These are phyloP conservation scores for Fusarium austroafricanum DNA, from an alignment of 2,329 filamentous ascomycete genomes.

Conservation along the genomic window DNA sequence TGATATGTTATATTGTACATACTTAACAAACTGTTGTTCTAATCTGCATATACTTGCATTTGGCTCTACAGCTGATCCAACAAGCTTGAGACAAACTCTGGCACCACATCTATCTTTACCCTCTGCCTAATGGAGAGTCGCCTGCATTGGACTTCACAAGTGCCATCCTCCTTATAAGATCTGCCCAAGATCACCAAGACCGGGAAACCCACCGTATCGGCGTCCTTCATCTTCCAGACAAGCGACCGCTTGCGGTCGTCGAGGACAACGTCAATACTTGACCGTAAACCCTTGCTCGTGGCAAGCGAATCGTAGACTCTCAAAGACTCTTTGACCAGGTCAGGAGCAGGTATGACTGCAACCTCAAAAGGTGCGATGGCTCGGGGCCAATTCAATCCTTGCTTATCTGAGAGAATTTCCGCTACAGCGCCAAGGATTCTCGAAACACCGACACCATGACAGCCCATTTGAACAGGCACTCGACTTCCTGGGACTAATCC, in stretches of 20 bases:
- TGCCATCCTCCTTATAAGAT: constrained; percentile 67
- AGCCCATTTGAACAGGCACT: constrained; percentile 88
- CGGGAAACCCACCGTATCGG: constrained; percentile 89
- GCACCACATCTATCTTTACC: constrained; percentile 61
- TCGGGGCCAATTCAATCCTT: constrained; percentile 88
- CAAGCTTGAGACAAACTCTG: constrained; percentile 57
- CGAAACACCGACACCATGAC: constrained; percentile 93
- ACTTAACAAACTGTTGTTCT: neutral
- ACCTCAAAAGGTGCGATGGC: constrained; percentile 87
- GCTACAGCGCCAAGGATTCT: constrained; percentile 90
- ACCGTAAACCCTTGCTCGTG: constrained; percentile 12
- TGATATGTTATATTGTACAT: constrained; percentile 13
- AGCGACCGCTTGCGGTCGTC: constrained; percentile 79
- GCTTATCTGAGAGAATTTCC: constrained; percentile 75
- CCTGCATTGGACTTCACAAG: constrained; percentile 85
- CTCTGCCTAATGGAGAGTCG: constrained; percentile 71
- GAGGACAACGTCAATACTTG: constrained; percentile 71
- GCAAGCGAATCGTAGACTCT: constrained; percentile 73
- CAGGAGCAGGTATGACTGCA: constrained; percentile 69
- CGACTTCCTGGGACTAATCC: constrained; percentile 38
- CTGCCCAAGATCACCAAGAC: constrained; percentile 83
- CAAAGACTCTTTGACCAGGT: constrained; percentile 60
- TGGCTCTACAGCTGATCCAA: constrained; percentile 61
- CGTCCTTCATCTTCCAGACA: constrained; percentile 90
- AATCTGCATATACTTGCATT: neutral